phyloP scores from a whole-genome alignment of 257 asterid species.

The Scutellaria barbata region DNA sequence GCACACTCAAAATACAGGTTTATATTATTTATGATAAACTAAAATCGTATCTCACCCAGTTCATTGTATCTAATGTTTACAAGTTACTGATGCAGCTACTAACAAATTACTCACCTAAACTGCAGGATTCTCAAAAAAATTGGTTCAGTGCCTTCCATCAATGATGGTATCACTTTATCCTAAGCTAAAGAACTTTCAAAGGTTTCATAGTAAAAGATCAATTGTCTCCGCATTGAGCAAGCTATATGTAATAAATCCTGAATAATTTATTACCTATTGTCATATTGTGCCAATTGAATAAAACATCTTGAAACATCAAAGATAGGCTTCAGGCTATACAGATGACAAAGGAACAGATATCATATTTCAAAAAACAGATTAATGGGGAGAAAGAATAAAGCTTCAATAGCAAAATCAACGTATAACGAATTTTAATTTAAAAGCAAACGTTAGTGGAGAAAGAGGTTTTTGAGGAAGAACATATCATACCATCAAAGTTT shows the following conservation, averaged over 20 bases:
- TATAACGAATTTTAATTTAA: conserved; percentile 23
- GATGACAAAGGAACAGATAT: not conserved
- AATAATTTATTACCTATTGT: conserved; percentile 9
- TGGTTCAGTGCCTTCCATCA: not conserved
- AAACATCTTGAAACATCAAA: conserved; percentile 5
- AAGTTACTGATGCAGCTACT: conserved; percentile 16
- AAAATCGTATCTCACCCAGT: not conserved
- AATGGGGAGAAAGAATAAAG: conserved; percentile 15
- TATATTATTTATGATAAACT: not conserved
- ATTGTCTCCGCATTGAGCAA: conserved; percentile 3
- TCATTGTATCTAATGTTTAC: conserved; percentile 10
- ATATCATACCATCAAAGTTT: conserved; percentile 79
- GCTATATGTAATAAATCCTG: not conserved
- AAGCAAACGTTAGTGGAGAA: conserved; percentile 13
- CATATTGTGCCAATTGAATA: not conserved
- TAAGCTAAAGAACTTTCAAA: not conserved
- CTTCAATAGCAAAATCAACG: conserved; percentile 26
- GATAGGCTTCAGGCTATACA: not conserved
- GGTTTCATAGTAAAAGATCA: not conserved
- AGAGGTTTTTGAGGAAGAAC: conserved; percentile 9
- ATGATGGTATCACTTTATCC: conserved; percentile 3
- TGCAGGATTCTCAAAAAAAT: not conserved
- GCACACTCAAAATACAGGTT: not conserved
- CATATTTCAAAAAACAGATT: not conserved
- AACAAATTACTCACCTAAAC: conserved; percentile 11